Percentiles rank a stretch among this genome's conserved stretches.
These are phyloP conservation scores for Cicer pinnatifidum DNA, from an alignment of 306 rosid genomes.

Conservation along the genomic window DNA sequence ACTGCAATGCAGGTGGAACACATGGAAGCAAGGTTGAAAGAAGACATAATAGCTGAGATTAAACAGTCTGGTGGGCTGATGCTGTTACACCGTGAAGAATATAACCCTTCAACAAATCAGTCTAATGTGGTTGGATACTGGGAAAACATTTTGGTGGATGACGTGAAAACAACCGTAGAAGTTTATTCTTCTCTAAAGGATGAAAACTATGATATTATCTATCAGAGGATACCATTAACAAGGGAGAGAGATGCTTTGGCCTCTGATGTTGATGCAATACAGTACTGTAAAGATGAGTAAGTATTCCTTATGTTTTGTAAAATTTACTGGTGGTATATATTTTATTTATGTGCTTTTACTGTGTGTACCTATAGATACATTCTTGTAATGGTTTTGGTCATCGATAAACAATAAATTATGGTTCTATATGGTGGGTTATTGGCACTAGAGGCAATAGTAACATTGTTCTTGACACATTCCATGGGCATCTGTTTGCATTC, in stretches of 20 bases:
- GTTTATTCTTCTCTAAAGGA: conserved; percentile 71
- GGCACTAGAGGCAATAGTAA: conserved; percentile 33
- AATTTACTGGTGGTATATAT: conserved; percentile 6
- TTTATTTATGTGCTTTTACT: conserved; percentile 11
- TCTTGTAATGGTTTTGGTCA: conserved; percentile 30
- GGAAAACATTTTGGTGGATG: conserved; percentile 73
- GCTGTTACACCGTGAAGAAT: conserved; percentile 89
- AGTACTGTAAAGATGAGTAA: conserved; percentile 72
- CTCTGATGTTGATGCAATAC: conserved; percentile 84
- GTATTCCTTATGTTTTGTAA: conserved; percentile 21
- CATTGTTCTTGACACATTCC: conserved; percentile 21
- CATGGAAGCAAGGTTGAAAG: conserved; percentile 83
- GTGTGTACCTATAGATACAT: conserved; percentile 25
- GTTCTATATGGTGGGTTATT: conserved; percentile 11
- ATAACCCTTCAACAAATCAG: conserved; percentile 66
- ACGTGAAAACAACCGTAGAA: conserved; percentile 87
- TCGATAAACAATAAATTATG: not conserved
- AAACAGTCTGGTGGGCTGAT: conserved; percentile 73
- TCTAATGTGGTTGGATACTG: conserved; percentile 79
- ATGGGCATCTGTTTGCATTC: not conserved
- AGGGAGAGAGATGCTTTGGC: conserved; percentile 82
- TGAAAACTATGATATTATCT: conserved; percentile 65
- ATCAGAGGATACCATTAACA: conserved; percentile 78
- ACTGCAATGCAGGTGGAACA: conserved; percentile 79
- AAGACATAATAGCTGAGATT: conserved; percentile 81